Conservation (phyloP, 768 basidiomycete genomes). For the Tulasnella sp. region DNA sequence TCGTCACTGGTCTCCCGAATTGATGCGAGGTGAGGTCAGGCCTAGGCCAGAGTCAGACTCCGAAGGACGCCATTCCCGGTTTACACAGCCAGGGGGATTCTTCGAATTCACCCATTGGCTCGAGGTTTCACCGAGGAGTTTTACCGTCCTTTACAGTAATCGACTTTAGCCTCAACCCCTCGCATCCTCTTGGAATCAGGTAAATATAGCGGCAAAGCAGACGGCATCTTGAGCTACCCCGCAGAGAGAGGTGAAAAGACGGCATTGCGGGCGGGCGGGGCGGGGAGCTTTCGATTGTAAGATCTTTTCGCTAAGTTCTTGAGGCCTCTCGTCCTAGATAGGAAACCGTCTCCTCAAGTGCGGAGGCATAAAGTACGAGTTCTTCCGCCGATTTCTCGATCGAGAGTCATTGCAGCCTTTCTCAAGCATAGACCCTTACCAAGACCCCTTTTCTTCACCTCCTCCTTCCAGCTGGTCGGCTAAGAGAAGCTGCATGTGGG, state of each 20-base stretch:
- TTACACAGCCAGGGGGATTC: not conserved
- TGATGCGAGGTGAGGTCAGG: conserved; percentile 4
- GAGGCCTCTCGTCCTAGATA: conserved; percentile 3
- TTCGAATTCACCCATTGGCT: too few species aligned
- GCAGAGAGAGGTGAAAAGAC: not conserved
- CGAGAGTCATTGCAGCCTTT: conserved; percentile 2
- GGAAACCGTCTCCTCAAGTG: not conserved
- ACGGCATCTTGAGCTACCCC: not conserved
- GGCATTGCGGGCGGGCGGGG: not conserved
- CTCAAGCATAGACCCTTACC: not conserved
- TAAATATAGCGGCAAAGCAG: not conserved
- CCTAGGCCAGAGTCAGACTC: conserved; percentile 7
- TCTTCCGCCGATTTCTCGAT: conserved; percentile 9
- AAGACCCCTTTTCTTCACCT: not conserved
- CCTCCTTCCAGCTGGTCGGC: not conserved
- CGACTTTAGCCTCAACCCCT: not conserved
- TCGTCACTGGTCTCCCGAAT: not conserved
- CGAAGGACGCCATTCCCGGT: not conserved
- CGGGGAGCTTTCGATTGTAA: not conserved
- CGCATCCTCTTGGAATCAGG: not conserved
- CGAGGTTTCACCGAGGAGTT: not conserved
- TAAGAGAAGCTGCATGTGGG: not conserved
- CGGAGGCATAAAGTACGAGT: not conserved
- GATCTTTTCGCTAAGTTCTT: conserved; percentile 1
- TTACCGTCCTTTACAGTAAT: not conserved